These are phyloP conservation scores for Spathaspora passalidarum DNA, from an alignment of 805 yeast species.

Conservation along the genomic window DNA sequence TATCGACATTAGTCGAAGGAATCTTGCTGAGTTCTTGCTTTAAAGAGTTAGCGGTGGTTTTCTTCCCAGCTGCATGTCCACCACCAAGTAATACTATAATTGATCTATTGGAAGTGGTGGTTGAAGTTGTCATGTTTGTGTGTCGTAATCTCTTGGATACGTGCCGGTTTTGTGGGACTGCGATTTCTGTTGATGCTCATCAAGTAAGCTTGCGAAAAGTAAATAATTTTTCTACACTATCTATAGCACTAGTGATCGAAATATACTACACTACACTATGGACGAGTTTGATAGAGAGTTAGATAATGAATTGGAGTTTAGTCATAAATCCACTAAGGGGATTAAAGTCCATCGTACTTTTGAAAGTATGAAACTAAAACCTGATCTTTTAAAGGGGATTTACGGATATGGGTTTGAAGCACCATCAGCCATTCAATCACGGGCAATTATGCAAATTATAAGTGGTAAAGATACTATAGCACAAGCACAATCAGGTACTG, in stretches of 20 bases:
- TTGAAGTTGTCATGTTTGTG: slow-evolving; percentile 1
- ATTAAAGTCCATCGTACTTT: slow-evolving; percentile 50
- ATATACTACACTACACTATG: no score
- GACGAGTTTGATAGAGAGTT: slow-evolving; percentile 59
- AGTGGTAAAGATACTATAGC: slow-evolving; percentile 95
- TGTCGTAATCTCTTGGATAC: no score
- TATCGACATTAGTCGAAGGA: slow-evolving; percentile 13
- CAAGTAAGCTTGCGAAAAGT: not conserved
- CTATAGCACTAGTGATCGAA: no score
- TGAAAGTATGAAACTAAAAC: slow-evolving; percentile 41
- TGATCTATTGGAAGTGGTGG: slow-evolving; percentile 6
- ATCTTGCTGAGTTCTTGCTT: slow-evolving; percentile 20
- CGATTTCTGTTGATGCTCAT: no score
- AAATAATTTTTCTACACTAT: not conserved
- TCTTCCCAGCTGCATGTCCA: slow-evolving; percentile 60
- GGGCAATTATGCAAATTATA: slow-evolving; percentile 94
- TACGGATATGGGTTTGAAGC: slow-evolving; percentile 91
- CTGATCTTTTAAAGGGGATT: slow-evolving; percentile 49
- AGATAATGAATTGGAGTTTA: slow-evolving; percentile 52
- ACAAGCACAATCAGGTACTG: slow-evolving; percentile 99
- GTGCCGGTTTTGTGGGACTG: no score
- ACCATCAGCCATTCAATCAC: slow-evolving; percentile 96
- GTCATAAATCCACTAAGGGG: slow-evolving; percentile 45
- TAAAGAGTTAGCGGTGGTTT: slow-evolving; percentile 35
- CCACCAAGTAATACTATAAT: slow-evolving; percentile 54